These are phyloP conservation scores for Polytolypa hystricis DNA, from an alignment of 2,329 filamentous ascomycete species.

Conservation along the genomic window DNA sequence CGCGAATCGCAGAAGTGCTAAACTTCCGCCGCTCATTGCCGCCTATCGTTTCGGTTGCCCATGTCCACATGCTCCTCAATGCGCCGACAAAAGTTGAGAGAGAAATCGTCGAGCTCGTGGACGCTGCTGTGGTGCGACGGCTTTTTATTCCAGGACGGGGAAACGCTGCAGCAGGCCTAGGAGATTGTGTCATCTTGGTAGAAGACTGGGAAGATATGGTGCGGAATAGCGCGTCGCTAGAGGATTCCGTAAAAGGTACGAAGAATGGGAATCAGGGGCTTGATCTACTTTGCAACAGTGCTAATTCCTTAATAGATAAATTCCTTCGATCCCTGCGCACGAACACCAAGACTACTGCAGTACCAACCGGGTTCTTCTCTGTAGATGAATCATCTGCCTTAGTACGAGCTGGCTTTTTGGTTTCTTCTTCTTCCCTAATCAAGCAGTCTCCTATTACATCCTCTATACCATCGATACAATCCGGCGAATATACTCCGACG, in stretches of 20 bases:
- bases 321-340: slow-evolving; percentile 39
- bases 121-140: slow-evolving; percentile 41
- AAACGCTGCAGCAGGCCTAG: slow-evolving; percentile 43
- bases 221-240: slow-evolving; percentile 23
- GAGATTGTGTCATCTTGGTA: slow-evolving; percentile 47
- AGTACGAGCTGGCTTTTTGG: slow-evolving; percentile 45
- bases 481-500: slow-evolving; percentile 8
- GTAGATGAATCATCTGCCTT: slow-evolving; percentile 38
- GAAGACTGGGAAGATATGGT: slow-evolving; percentile 41
- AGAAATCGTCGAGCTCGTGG: slow-evolving; percentile 45
- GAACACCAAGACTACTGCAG: slow-evolving; percentile 37
- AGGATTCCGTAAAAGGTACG: slow-evolving; percentile 26
- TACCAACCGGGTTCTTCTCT: slow-evolving; percentile 36
- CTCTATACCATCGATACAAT: slow-evolving; percentile 24
- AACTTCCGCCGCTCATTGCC: slow-evolving; percentile 46
- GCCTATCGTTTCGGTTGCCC: slow-evolving; percentile 48
- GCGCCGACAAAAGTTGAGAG: slow-evolving; percentile 49
- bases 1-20: slow-evolving; percentile 47
- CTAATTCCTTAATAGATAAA: slow-evolving; percentile 27
- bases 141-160: slow-evolving; percentile 48
- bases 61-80: slow-evolving; percentile 47
- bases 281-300: slow-evolving; percentile 38
- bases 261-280: slow-evolving; percentile 8
- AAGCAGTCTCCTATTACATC: slow-evolving; percentile 33
- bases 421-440: slow-evolving; percentile 33